phyloP scores from a whole-genome alignment of 1,139 yeast species.

The Saccharomycopsis phalli region DNA sequence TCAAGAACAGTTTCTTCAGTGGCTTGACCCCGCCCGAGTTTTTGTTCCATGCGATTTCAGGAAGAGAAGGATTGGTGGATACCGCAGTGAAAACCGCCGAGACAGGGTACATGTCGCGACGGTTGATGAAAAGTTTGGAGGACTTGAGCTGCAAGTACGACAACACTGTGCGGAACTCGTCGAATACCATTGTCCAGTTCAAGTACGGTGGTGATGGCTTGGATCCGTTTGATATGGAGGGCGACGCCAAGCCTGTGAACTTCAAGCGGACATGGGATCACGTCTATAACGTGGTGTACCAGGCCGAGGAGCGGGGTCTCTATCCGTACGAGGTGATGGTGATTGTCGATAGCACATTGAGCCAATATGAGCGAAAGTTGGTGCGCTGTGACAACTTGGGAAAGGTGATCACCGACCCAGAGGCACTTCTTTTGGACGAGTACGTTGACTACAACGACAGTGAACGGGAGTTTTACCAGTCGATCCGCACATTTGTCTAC shows the following conservation, averaged over 20 bases:
- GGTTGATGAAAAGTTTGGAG: constrained; percentile 96
- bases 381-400: constrained; percentile 72
- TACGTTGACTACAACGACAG: constrained; percentile 78
- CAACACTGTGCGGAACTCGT: constrained; percentile 87
- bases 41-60: constrained; percentile 96
- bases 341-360: constrained; percentile 45
- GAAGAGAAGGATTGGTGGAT: constrained; percentile 98
- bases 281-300: constrained; percentile 63
- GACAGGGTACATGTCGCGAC: constrained; percentile 98
- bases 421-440: constrained; percentile 40
- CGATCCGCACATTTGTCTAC: constrained; percentile 55
- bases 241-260: constrained; percentile 94
- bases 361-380: constrained; percentile 52
- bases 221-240: constrained; percentile 98
- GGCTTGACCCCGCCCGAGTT: constrained; percentile 97
- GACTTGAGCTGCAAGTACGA: constrained; percentile 93
- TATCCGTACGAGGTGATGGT: constrained; percentile 63
- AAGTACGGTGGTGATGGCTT: constrained; percentile 98
- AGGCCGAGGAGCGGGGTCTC: constrained; percentile 46
- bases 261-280: constrained; percentile 94
- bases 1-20: constrained; percentile 86
- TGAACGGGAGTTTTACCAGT: constrained; percentile 70
- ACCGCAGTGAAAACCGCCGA: constrained; percentile 99
- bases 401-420: constrained; percentile 34
- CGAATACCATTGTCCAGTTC: constrained; percentile 95